These are phyloP conservation scores for Nidularia pulvinata DNA, from an alignment of 768 basidiomycete genomes.

Conservation along the genomic window DNA sequence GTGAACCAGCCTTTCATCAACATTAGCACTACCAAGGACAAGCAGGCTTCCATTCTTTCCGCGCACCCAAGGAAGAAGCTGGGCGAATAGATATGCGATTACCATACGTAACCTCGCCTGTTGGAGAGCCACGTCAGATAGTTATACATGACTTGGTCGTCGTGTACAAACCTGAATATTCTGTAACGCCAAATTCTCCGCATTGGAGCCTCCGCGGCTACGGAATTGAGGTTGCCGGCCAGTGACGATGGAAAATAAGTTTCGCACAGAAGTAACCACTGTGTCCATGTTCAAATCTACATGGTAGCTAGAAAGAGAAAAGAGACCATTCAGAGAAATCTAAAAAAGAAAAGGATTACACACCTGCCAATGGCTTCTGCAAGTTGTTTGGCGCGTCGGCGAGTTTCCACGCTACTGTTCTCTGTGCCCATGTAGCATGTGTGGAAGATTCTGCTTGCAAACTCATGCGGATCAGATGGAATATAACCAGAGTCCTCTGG, in stretches of 20 bases:
- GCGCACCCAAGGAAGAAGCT: constrained; percentile 90
- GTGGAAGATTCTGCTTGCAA: constrained; percentile 87
- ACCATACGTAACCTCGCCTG: constrained; percentile 96
- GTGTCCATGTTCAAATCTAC: constrained; percentile 96
- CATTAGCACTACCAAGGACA: constrained; percentile 97
- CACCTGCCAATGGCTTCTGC: constrained; percentile 90
- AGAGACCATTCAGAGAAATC: neutral
- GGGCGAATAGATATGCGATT: constrained; percentile 91
- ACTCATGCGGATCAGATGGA: constrained; percentile 87
- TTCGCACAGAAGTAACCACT: constrained; percentile 80
- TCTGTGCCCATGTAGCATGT: constrained; percentile 99
- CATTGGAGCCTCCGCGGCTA: constrained; percentile 80
- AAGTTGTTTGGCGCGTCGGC: constrained; percentile 83
- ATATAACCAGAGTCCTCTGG: constrained; percentile 78
- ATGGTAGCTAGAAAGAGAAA: constrained; percentile 67
- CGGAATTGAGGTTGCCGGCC: constrained; percentile 63
- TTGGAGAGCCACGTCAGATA: neutral
- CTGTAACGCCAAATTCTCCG: constrained; percentile 96
- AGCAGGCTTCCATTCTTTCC: constrained; percentile 84
- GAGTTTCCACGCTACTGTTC: constrained; percentile 89
- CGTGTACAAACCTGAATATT: constrained; percentile 77
- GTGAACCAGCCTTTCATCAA: constrained; percentile 85
- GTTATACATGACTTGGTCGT: constrained; percentile 1
- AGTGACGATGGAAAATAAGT: constrained; percentile 85
- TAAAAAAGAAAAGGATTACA: constrained; percentile 5